Base-by-base conservation (phyloP, 2,329 filamentous ascomycete species). In the Colletotrichum spaethianum region DNA sequence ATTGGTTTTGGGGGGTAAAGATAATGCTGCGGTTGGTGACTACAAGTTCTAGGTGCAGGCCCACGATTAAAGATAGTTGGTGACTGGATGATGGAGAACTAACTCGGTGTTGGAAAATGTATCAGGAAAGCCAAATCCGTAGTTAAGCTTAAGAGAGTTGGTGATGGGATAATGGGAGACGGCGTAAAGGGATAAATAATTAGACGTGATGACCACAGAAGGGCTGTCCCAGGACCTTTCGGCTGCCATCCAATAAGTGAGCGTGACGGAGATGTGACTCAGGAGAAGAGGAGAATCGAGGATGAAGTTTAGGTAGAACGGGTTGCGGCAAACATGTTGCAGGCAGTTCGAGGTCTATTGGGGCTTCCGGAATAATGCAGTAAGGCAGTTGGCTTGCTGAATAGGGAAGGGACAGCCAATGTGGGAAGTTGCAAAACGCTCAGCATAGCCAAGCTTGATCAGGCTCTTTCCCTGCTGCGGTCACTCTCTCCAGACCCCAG, bases 221-320 rank as follows among this genome's bases (percentile, higher is more conserved):
- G 55, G 55, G 38, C 38, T 31, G 38, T 57, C 18, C 44, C 20
- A 23, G 28, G 63, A 66, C 55, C 46, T 40, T 60, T 40, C 46
- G 52, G 50, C 14, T 36, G 48, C 44, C 67, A 53, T 50, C 63
- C 46, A 52, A 50, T 20, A 67, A 63, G 56, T 33, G 55, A 61
- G 56, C 50, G 44, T 52, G 31, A 33, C 23, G 40, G 38, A 40
- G 26, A 38, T 53, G 12, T 33, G 20, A 36, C n/a, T 23, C 28
- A 53, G 50, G 42, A 55, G 23, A 60, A 53, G 28, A 38, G 23
- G 59, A 38, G 33, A 63, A 44, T 8, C 5, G 20, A 31, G 38
- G 36, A 20, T 50, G 23, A 23, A 48, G 33, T 23, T 7, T 18
- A 14, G 31, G 40, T 40, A 11, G 23, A 12, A 33, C 9, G 26